Conservation (phyloP, 208 protist species). For the Leptomonas seymouri region DNA sequence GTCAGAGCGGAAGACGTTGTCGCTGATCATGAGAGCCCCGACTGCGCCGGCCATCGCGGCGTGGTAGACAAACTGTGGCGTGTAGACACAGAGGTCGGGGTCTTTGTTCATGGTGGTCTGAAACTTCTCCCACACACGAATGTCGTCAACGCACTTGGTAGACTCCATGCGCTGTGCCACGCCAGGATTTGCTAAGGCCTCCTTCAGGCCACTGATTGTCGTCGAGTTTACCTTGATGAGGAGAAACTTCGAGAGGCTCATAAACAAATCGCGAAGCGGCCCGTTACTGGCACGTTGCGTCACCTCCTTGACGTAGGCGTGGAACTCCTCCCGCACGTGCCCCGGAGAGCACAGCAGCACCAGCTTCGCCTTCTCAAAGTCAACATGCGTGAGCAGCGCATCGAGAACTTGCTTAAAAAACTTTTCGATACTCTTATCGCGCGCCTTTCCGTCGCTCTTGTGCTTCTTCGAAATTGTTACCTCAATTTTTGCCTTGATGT, state of each 20-base stretch:
- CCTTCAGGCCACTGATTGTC: conserved; percentile 85
- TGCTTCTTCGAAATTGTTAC: conserved; percentile 88
- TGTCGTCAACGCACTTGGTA: conserved; percentile 92
- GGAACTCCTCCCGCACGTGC: conserved; percentile 93
- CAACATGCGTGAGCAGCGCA: conserved; percentile 87
- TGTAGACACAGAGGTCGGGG: conserved; percentile 93
- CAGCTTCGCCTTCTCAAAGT: conserved; percentile 95
- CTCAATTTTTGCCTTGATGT: conserved; percentile 90
- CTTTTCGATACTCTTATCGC: conserved; percentile 88
- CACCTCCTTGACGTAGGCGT: conserved; percentile 51
- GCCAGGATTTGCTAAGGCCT: conserved; percentile 87
- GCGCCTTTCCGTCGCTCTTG: conserved; percentile 74
- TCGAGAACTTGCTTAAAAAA: conserved; percentile 95
- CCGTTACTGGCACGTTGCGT: conserved; percentile 44
- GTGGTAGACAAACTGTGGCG: conserved; percentile 83
- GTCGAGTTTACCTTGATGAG: conserved; percentile 87
- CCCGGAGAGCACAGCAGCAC: conserved; percentile 95
- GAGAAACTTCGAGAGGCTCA: conserved; percentile 93
- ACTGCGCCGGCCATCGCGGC: conserved; percentile 87
- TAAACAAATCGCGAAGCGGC: conserved; percentile 68
- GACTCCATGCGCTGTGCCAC: conserved; percentile 80
- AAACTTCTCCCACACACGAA: conserved; percentile 93
- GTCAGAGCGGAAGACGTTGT: conserved; percentile 92
- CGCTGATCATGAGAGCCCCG: conserved; percentile 89
- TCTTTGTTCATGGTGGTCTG: conserved; percentile 92